These are phyloP conservation scores for Monilinia vaccinii-corymbosi DNA, from an alignment of 2,329 filamentous ascomycete genomes.

Conservation along the genomic window DNA sequence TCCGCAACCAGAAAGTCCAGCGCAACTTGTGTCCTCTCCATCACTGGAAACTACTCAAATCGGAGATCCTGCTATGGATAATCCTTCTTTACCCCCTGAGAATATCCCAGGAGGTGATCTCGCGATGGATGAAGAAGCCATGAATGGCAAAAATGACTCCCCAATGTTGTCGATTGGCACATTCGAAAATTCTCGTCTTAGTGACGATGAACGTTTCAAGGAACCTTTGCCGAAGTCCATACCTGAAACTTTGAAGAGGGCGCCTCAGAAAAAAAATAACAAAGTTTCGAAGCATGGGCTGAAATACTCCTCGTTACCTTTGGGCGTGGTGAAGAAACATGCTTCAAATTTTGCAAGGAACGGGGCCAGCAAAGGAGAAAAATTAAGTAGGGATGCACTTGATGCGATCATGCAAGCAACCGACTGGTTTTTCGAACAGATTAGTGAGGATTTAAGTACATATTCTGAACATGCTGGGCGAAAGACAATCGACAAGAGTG, in stretches of 20 bases:
- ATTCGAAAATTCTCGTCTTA: neutral
- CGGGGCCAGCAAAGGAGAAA: constrained; percentile 55
- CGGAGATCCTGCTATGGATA: neutral
- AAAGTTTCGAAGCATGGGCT: constrained; percentile 61
- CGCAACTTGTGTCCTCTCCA: neutral
- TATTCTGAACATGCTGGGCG: constrained; percentile 77
- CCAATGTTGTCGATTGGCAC: neutral
- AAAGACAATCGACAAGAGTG: constrained; percentile 77
- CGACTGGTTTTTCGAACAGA: constrained; percentile 88
- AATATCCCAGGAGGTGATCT: neutral
- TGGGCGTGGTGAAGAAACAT: constrained; percentile 63
- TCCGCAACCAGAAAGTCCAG: constrained; percentile 21
- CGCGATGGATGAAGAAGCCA: neutral
- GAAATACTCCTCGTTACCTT: constrained; percentile 66
- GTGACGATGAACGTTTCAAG: neutral
- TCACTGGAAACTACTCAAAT: neutral
- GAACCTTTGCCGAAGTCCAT: neutral
- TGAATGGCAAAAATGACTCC: neutral
- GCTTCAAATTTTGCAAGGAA: constrained; percentile 63
- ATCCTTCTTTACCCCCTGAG: neutral
- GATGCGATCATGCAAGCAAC: constrained; percentile 69
- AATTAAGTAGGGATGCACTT: constrained; percentile 65
- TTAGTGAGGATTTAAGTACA: constrained; percentile 67
- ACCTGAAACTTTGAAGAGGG: neutral
- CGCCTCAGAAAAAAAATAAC: constrained; percentile 36